Evolutionary conservation across 1,284 basidiomycete species (phyloP).

Genomic region (Neonothopanus nambi): DNA sequence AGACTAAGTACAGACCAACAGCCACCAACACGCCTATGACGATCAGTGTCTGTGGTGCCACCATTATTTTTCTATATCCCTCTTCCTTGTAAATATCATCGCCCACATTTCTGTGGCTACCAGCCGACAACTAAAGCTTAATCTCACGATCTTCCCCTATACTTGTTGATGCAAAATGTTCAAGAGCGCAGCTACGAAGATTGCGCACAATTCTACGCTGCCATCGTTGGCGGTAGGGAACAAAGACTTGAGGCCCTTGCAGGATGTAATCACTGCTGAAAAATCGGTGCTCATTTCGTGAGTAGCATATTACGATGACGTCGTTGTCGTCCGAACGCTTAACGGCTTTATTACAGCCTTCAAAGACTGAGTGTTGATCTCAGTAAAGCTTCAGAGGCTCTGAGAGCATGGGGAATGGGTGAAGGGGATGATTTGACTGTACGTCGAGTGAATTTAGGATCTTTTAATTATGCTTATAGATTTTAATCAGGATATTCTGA

Average conservation of each 20-base stretch:
- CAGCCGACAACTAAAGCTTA: no score
- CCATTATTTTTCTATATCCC: no score
- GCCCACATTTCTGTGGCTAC: no score
- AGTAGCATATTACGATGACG: conserved; percentile 28
- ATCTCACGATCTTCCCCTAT: not conserved
- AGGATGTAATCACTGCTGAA: conserved; percentile 88
- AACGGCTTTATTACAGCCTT: conserved; percentile 31
- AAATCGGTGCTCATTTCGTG: conserved; percentile 80
- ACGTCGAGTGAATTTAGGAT: conserved; percentile 24
- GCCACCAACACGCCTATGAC: no score
- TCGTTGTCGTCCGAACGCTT: not conserved
- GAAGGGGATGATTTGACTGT: conserved; percentile 90
- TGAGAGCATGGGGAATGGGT: conserved; percentile 78
- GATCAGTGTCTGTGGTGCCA: no score
- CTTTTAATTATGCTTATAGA: not conserved
- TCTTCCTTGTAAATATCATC: no score
- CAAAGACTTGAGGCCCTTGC: conserved; percentile 78
- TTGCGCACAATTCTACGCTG: conserved; percentile 84
- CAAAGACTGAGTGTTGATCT: conserved; percentile 70
- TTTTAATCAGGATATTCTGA: conserved; percentile 67
- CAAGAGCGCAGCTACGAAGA: conserved; percentile 70
- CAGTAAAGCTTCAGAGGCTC: conserved; percentile 71
- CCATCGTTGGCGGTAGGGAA: conserved; percentile 75
- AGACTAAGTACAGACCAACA: no score
- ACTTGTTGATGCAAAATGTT: conserved; percentile 51